phyloP scores from a whole-genome alignment of 495 filamentous ascomycete species.

The Xylaria sp. region DNA sequence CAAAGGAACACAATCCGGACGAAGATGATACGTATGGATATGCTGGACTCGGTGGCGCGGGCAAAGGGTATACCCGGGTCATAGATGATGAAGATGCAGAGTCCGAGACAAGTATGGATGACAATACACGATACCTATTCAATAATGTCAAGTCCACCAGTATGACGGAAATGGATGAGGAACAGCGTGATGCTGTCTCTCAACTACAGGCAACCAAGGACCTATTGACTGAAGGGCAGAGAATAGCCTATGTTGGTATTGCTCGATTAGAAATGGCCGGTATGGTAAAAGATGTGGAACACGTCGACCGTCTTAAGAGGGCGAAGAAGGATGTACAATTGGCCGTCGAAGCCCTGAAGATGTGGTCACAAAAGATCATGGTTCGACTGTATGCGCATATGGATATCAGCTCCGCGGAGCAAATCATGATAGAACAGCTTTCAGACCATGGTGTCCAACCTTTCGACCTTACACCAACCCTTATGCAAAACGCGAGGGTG shows the following conservation, averaged over 20 bases:
- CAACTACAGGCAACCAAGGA: slow-evolving; percentile 98
- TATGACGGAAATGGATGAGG: slow-evolving; percentile 66
- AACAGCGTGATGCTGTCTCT: slow-evolving; percentile 79
- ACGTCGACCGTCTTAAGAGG: slow-evolving; percentile 59
- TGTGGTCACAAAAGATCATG: slow-evolving; percentile 99
- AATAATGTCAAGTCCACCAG: slow-evolving; percentile 68
- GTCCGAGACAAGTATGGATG: slow-evolving; percentile 94
- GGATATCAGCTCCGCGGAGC: slow-evolving; percentile 89
- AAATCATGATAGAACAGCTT: slow-evolving; percentile 99
- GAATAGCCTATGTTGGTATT: slow-evolving; percentile 94
- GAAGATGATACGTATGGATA: slow-evolving; percentile 78
- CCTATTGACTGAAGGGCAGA: slow-evolving; percentile 91
- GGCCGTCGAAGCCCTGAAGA: slow-evolving; percentile 79
- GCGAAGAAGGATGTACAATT: slow-evolving; percentile 72
- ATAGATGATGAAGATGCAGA: slow-evolving; percentile 93
- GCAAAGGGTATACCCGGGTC: slow-evolving; percentile 93
- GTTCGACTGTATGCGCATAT: slow-evolving; percentile 91
- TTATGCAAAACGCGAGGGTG: slow-evolving; percentile 94
- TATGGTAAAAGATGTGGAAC: slow-evolving; percentile 73
- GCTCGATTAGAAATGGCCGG: slow-evolving; percentile 76
- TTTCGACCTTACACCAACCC: slow-evolving; percentile 76
- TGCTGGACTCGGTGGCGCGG: slow-evolving; percentile 79
- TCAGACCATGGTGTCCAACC: slow-evolving; percentile 89
- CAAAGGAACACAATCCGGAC: slow-evolving; percentile 73
- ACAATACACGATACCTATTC: slow-evolving; percentile 96